Conservation (phyloP, 2,329 filamentous ascomycete species). For the Arthrobotrys megalospora region DNA sequence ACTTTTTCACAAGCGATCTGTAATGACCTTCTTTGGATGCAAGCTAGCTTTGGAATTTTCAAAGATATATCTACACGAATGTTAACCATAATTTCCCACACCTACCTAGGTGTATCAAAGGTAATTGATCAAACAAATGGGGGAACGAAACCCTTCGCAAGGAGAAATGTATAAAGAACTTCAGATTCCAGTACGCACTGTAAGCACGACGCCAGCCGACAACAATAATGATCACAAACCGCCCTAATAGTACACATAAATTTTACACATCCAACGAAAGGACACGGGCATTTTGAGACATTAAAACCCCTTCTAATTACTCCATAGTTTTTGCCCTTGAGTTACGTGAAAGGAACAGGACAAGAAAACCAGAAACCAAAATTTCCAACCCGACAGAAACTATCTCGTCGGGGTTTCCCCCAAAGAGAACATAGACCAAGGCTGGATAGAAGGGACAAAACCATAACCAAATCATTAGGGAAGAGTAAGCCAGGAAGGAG, state of each 20-base stretch:
- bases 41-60: neutral
- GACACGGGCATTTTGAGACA: neutral
- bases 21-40: neutral
- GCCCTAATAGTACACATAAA: neutral
- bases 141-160: neutral
- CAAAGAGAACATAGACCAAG: neutral
- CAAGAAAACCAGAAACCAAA: neutral
- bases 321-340: neutral
- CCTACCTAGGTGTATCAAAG: neutral
- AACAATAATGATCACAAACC: neutral
- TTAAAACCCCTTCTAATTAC: neutral
- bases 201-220: neutral
- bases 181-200: neutral
- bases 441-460: neutral
- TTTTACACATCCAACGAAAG: neutral
- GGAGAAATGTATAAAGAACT: neutral
- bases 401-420: no score
- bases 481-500: neutral
- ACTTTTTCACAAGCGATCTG: slow-evolving; percentile 15
- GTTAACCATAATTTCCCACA: no score
- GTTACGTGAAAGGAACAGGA: slow-evolving; percentile 2
- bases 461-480: slow-evolving; percentile 2
- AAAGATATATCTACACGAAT: slow-evolving; percentile 1
- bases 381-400: neutral
- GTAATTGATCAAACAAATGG: neutral